phyloP scores from a whole-genome alignment of 2,329 filamentous ascomycete genomes.

The Nakataea oryzae region DNA sequence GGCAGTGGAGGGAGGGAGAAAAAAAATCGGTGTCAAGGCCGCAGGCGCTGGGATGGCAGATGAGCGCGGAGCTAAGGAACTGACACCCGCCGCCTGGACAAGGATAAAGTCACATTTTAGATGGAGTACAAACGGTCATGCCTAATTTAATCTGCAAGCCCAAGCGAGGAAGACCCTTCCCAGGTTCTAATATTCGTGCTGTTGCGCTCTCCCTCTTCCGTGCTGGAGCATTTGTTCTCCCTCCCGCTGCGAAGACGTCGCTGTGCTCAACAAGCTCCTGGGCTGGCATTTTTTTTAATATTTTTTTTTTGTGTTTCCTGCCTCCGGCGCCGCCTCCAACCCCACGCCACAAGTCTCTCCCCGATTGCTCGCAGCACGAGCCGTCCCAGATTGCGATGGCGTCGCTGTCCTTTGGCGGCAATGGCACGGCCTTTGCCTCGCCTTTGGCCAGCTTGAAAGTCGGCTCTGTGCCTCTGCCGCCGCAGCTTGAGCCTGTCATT shows the following conservation, averaged over 20 bases:
- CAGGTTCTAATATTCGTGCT: background rate
- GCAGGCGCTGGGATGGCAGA: background rate
- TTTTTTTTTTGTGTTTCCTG: background rate
- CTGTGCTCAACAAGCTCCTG: background rate
- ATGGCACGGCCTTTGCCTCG: conserved; percentile 56
- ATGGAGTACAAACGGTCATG: conserved; percentile 1
- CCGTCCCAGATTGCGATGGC: background rate
- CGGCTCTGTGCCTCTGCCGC: conserved; percentile 36
- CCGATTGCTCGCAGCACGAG: background rate
- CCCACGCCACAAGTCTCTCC: background rate
- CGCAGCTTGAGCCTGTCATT: conserved; percentile 45
- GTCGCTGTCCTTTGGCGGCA: conserved; percentile 23
- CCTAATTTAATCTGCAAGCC: conserved; percentile 1
- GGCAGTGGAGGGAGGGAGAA: background rate
- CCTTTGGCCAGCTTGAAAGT: conserved; percentile 51
- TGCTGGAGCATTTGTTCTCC: background rate
- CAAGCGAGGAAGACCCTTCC: background rate
- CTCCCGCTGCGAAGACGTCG: background rate
- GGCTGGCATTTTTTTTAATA: background rate
- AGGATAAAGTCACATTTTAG: background rate
- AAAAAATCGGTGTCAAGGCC: background rate
- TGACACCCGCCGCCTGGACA: background rate
- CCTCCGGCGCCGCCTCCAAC: background rate
- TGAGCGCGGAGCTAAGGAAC: background rate
- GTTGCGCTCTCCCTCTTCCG: background rate